Base-by-base conservation (phyloP, 495 filamentous ascomycete species). In the Sabuloglossum arenarium region DNA sequence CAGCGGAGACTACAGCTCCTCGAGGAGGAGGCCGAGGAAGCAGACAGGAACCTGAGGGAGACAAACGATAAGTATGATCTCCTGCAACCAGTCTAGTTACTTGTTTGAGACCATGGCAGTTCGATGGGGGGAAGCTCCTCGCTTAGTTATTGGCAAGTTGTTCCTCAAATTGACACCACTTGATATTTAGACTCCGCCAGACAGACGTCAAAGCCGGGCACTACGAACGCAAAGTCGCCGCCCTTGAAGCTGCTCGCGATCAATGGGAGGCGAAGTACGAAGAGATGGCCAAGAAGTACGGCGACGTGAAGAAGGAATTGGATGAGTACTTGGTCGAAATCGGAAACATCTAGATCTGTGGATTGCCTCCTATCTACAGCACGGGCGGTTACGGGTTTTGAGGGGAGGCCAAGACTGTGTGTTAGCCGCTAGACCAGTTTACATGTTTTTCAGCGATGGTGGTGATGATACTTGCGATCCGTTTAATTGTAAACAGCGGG, bases 201-300 rank as follows among this genome's bases (percentile, higher is more conserved):
- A 96, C 91, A 69, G 91, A 97, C 69, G 88, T 97, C 72, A 96
- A 96, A 75, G 88, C 91, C 67, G 93, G 90, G 59, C 91, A 99
- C 77, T 95, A 88, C 72, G 93, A 97, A 73, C 93, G 93, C 75
- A 96, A 99, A 74, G 91, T 99, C 60, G 84, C 93, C 68, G 94
- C 90, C 62, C 80, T 99, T 60, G 91, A 99, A 71, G 70, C 75
- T 57, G 77, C 86, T 63, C 82, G 84, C 60, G 87, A 95, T 68
- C 75, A 86, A 68, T 95, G 88, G 88, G 93, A 97, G 75, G 64
- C 72, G 70, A 96, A 97, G 75, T 97, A 89, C 70, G 93, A 96
- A 72, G 91, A 96, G 67, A 88, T 91, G 80, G 65, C 79, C 59
- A 83, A 88, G 80, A 94, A 94, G 72, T 83, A 88, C 75, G 69